These are phyloP conservation scores for Zarea fungicola DNA, from an alignment of 2,329 filamentous ascomycete genomes.

Conservation along the genomic window DNA sequence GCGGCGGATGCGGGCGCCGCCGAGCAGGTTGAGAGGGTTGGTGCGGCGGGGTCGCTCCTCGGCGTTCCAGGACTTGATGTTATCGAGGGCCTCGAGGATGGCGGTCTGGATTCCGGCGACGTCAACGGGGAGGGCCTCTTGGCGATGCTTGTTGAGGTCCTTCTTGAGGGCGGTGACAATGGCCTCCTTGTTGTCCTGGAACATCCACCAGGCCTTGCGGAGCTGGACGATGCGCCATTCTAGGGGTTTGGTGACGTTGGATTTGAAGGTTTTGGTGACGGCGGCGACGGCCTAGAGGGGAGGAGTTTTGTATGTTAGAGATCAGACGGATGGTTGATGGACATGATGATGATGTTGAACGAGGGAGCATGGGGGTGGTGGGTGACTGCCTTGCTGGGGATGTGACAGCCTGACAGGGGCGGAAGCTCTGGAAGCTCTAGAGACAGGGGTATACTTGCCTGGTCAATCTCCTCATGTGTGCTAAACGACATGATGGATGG, in stretches of 20 bases:
- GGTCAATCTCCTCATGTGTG: constrained; percentile 7
- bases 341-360: not conserved
- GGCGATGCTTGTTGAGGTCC: constrained; percentile 30
- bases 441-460: not conserved
- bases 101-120: constrained; percentile 28
- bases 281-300: not conserved
- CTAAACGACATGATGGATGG: constrained; percentile 23
- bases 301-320: not conserved
- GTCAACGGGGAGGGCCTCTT: constrained; percentile 30
- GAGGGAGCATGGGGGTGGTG: not conserved
- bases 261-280: constrained; percentile 10
- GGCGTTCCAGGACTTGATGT: constrained; percentile 35
- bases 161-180: constrained; percentile 27
- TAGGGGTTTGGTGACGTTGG: constrained; percentile 28
- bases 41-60: constrained; percentile 26
- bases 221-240: constrained; percentile 37
- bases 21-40: constrained; percentile 26
- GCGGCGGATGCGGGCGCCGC: constrained; percentile 30
- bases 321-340: not conserved
- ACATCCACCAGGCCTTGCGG: constrained; percentile 36
- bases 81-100: constrained; percentile 30
- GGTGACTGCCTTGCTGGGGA: no score
- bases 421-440: not conserved
- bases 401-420: no score
- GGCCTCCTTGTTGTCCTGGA: constrained; percentile 32